Base-by-base conservation (phyloP, 2,329 filamentous ascomycete genomes). In the Neonectria hederae region DNA sequence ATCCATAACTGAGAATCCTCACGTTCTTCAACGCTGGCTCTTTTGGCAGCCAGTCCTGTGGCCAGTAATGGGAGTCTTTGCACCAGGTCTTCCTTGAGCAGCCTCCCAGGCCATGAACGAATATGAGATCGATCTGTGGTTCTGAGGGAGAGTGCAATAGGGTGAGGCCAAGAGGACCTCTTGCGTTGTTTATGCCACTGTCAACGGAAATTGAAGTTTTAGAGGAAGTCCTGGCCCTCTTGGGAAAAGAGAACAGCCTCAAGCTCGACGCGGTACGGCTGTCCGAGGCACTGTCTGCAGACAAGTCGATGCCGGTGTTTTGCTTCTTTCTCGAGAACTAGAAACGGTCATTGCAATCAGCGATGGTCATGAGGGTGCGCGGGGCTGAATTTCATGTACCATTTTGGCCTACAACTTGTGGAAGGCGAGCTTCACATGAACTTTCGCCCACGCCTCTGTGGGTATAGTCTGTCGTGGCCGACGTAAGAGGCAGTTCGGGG, bases 201-300 rank as follows among this genome's bases (percentile, higher is more conserved):
- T 21, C 45, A 35, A 28, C 24, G 51, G 19, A 26, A 13, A 22
- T 66, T 30, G 62, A 55, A 8, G 62, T 48, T 19, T 48, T 65
- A 6, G 59, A 48, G 9, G 59, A 49, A 11, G 65, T 32, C 21
- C 32, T 62, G 17, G 38, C 28, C 28, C 28, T 30, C 24, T 28
- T 63, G 35, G 61, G 56, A 7, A 65, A 65, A 13, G 63, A 65
- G 38, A 69, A 67, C 9, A 54, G 54, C 22, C 19, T 62, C 43
- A 54, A 38, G 21, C 48, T 59, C 30, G 45, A 7, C 28, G 28
- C 6, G 4, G 2, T 3, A 88, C 83, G 69, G 86, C 5, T 9
- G 2, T 7, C 8, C 86, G 42, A 89, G 90, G 1, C 90, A 92
- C 78, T 64, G 43, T 30, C 28, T 8, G 28, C 28, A 30, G 8